These are phyloP conservation scores for Torrubiella hemipterigena DNA, from an alignment of 2,329 filamentous ascomycete genomes.

Conservation along the genomic window DNA sequence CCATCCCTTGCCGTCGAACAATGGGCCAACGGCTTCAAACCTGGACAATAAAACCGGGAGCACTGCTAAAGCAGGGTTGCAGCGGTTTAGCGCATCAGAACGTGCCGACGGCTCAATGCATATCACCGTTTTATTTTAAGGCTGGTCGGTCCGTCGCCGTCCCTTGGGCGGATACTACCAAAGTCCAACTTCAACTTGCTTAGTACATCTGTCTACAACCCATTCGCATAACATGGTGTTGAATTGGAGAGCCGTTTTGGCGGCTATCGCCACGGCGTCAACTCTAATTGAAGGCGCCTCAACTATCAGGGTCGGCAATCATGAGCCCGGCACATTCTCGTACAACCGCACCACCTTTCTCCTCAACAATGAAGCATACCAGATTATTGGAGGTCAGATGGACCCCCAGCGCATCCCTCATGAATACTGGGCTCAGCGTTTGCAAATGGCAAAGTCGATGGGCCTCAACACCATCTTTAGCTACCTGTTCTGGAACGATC, in stretches of 20 bases:
- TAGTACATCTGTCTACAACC: neutral
- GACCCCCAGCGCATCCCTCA: conserved; percentile 36
- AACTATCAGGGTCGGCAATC: neutral
- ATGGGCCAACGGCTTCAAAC: no score
- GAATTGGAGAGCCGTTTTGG: conserved; percentile 1
- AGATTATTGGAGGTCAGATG: conserved; percentile 37
- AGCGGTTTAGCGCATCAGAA: no score
- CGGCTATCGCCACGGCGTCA: conserved; percentile 1
- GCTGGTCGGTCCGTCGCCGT: no score
- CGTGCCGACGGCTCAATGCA: no score
- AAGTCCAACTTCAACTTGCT: no score
- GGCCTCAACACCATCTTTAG: conserved; percentile 55
- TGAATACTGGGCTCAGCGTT: conserved; percentile 33
- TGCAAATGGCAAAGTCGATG: conserved; percentile 79
- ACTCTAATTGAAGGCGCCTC: no score
- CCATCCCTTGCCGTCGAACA: no score
- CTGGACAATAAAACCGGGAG: no score
- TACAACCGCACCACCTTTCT: conserved; percentile 26
- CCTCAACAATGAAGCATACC: conserved; percentile 24
- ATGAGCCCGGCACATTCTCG: conserved; percentile 16
- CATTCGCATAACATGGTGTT: conserved; percentile 2
- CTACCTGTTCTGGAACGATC: conserved; percentile 38
- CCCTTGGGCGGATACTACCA: no score
- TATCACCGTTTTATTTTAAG: no score
- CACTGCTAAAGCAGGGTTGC: no score